Evolutionary conservation across 768 basidiomycete genomes (phyloP).

Genomic region (Tephrocybe sp.): DNA sequence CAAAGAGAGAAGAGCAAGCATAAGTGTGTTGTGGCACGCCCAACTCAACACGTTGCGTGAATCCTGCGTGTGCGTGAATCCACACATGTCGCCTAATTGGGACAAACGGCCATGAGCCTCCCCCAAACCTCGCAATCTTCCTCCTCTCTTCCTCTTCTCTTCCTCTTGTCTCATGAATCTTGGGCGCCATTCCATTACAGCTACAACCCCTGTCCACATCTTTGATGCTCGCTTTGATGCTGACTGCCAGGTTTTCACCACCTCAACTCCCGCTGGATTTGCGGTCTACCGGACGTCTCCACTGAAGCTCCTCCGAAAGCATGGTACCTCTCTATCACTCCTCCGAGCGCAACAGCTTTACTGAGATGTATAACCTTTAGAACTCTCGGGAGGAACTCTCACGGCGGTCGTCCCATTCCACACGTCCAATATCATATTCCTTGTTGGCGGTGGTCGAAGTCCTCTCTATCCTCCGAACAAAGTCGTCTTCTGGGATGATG

Average conservation of each 20-base stretch:
- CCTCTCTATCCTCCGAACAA: constrained; percentile 92
- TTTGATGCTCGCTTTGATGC: constrained; percentile 78
- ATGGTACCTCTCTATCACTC: constrained; percentile 50
- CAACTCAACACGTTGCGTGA: constrained; percentile 10
- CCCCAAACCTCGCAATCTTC: too few species aligned
- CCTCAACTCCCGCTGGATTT: constrained; percentile 78
- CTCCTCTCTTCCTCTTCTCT: constrained; percentile 10
- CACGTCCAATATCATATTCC: constrained; percentile 79
- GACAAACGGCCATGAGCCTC: constrained; percentile 19
- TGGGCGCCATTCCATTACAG: constrained; percentile 79
- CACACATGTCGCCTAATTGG: constrained; percentile 15
- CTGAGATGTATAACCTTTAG: constrained; percentile 34
- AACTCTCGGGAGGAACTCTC: constrained; percentile 78
- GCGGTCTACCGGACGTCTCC: constrained; percentile 80
- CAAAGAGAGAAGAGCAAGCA: too few species aligned
- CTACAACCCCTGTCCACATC: constrained; percentile 73
- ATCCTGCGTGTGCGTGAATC: too few species aligned
- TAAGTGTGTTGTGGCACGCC: background rate
- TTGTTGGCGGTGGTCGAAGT: constrained; percentile 85
- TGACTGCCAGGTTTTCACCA: constrained; percentile 80
- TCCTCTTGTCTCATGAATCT: constrained; percentile 67
- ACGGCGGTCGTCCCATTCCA: constrained; percentile 78
- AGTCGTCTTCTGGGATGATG: constrained; percentile 89
- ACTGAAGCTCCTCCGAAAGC: constrained; percentile 75
- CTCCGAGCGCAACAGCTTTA: background rate